phyloP scores from a whole-genome alignment of 73 alveolate species.

The Breviolum minutum region DNA sequence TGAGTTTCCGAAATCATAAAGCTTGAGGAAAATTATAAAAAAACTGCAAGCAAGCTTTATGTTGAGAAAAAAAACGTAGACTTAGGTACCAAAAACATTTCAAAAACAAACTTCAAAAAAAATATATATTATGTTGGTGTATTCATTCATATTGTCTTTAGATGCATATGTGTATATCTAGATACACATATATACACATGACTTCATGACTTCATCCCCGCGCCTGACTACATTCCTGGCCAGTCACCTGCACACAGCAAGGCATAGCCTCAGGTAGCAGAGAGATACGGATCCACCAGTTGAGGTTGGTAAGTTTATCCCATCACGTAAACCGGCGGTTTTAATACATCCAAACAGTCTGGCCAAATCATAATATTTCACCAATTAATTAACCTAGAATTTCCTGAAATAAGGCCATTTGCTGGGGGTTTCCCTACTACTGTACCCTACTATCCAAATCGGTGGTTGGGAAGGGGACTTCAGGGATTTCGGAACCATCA shows the following conservation, averaged over 20 bases:
- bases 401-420: no score
- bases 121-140: not conserved
- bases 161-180: not conserved
- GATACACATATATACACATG: not conserved
- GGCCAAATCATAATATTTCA: no score
- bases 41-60: not conserved
- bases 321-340: no score
- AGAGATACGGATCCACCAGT: no score
- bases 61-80: not conserved
- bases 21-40: not conserved
- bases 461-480: no score
- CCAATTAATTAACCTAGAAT: no score
- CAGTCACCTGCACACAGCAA: slow-evolving; percentile 61
- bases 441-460: no score
- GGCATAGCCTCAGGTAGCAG: not conserved
- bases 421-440: no score
- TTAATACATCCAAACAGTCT: no score
- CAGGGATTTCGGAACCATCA: no score
- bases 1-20: not conserved
- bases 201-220: no score
- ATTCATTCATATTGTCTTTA: not conserved
- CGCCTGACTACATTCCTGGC: slow-evolving; percentile 44
- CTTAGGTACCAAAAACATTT: not conserved
- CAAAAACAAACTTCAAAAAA: not conserved
- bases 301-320: no score